Base-by-base conservation (phyloP, 495 filamentous ascomycete genomes). In the Terfezia claveryi region DNA sequence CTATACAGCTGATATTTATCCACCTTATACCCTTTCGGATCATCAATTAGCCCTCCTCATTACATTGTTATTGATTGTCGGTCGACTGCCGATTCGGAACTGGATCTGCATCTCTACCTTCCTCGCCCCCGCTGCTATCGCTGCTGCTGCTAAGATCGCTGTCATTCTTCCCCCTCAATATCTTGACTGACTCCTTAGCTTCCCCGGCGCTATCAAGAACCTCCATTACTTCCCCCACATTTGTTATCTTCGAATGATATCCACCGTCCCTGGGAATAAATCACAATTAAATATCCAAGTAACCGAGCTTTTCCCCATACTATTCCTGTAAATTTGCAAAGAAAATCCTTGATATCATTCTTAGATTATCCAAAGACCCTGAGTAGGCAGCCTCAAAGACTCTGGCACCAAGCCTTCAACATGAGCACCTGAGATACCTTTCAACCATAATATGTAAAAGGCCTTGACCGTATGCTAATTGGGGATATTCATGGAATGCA, bases 1-100 rank as follows among this genome's bases (percentile, higher is more conserved):
- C 81, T 68, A 62, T 82, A 77, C 59, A 85, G 65, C 38, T 80
- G 76, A 55, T 68, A 70, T 66, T 72, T 76, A 68, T 55, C 77
- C 71, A 6, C 62, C 68, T 52, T 67, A 72, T 49, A 82, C 57
- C 62, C 76, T 72, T 52, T 74, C 8, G 6, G 17, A 2, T 6
- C 41, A 4, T 14, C 8, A 46, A 46, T 46, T 4, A 8, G 41
- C 4, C 41, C 14, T 20, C 17, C 41, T 8, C 41, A 46, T 14
- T 14, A 46, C 41, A 1, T 32, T 7, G 27, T 32, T 5, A 32
- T 7, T 32, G 27, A 32, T 32, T 7, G 4, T 32, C 27, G 27
- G 2, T 32, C 7, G 27, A 32, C 27, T 32, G 27, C 27, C 27
- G 27, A 32, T 32, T 32, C 27, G 27, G 2, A 32, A 1, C 7